Percentiles rank a stretch among this genome's conserved stretches.
phyloP scores from a whole-genome alignment of 169 alveolate genomes.

The Babesia gibsoni region DNA sequence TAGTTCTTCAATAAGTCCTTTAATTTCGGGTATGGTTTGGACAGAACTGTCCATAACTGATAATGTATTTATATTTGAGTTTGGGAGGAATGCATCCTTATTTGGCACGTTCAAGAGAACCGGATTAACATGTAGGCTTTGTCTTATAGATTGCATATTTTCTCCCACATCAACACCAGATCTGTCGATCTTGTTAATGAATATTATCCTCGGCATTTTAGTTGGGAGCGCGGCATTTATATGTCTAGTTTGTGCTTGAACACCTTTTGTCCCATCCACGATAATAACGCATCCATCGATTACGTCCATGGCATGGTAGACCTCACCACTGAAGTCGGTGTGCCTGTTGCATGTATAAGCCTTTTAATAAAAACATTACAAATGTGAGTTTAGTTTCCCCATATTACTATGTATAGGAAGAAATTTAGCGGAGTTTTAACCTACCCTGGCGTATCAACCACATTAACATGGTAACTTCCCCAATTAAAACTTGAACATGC shows the following conservation, averaged over 20 bases:
- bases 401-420: too few relatives aligned
- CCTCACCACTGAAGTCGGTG: slow-evolving; percentile 89
- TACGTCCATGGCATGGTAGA: slow-evolving; percentile 81
- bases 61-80: not conserved
- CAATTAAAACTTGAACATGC: slow-evolving; percentile 88
- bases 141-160: slow-evolving; percentile 9
- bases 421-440: too few relatives aligned
- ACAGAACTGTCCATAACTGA: not conserved
- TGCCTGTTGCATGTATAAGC: slow-evolving; percentile 43
- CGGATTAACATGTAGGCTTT: slow-evolving; percentile 3
- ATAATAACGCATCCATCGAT: slow-evolving; percentile 87
- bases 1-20: not conserved
- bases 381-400: too few relatives aligned
- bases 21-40: not conserved
- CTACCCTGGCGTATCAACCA: slow-evolving; percentile 90
- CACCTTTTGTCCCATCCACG: slow-evolving; percentile 86
- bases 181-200: slow-evolving; percentile 86
- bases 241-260: slow-evolving; percentile 82
- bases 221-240: slow-evolving; percentile 82
- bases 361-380: not conserved
- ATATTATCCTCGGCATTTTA: slow-evolving; percentile 82
- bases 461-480: slow-evolving; percentile 71
- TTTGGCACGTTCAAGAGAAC: slow-evolving; percentile 6
- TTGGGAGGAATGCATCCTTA: not conserved
- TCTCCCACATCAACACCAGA: slow-evolving; percentile 30